Evolutionary conservation across 495 filamentous ascomycete species (phyloP), one percentile per base, ranked within the genome.

Genomic region (Penicillium coprophilum): DNA sequence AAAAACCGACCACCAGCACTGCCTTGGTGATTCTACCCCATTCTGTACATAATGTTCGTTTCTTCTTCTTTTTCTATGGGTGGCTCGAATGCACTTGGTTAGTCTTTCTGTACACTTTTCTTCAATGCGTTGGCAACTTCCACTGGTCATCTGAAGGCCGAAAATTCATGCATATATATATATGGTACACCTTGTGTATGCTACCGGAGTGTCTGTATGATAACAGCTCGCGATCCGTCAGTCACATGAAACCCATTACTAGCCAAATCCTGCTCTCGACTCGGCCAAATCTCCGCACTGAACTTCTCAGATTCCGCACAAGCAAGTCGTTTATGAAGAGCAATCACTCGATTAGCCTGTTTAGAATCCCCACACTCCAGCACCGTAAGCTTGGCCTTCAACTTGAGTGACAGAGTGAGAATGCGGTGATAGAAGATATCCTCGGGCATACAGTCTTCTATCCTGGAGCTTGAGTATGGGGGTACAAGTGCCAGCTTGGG

Each of bases 401-500:
- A 31, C 34, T 56, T 56, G 7, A 61, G 40, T 11, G 66, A 56
- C 13, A 75, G 32, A 1, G 38, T 31, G 9, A 73, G 54, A 32
- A 78, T 71, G 11, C 56, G 64, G 32, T 61, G 44, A 46, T 77
- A 79, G 54, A 79, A 79, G 10, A 71, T 55, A 60, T 79, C 76
- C 47, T 75, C 76, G 6, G 48, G 61, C 15, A 41, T 57, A 27
- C 38, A 41, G 1, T 9, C 24, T 30, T 23, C 40, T 2, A 39
- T 6, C 45, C 3, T n/a, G 11, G 34, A 27, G 12, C n/a, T 11
- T 10, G 11, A n/a, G 1, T 20, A 15, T 8, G 80, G 63, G 5
- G 89, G 92, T 0, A 97, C 88, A 7, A 97, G 72, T 6, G 94
- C 94, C 6, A 85, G 61, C 53, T 73, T 79, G 0, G 94, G 94